A percentile compares a stretch with the other conserved stretches of the same genome.
Evolutionary conservation across 1,284 basidiomycete species (phyloP).

Genomic region (Trichosporon sp.): DNA sequence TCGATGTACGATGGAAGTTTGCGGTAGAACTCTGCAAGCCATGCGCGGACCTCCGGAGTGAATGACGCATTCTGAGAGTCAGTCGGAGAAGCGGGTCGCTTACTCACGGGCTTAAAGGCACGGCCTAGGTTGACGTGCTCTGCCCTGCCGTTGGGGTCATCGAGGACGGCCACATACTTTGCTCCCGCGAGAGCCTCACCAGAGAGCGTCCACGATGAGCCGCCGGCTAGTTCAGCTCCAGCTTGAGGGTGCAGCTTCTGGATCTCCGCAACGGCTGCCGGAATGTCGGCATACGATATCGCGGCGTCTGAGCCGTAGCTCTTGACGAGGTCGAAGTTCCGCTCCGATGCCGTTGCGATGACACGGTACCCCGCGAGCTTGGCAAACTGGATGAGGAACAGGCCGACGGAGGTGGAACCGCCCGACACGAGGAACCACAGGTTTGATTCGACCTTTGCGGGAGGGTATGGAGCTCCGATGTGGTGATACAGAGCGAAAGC

Average conservation of each 20-base stretch:
- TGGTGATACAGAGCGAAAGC: not conserved
- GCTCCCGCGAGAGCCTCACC: not conserved
- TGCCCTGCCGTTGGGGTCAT: not conserved
- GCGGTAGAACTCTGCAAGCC: not conserved
- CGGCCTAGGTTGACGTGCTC: not conserved
- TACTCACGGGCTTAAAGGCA: not conserved
- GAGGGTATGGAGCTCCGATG: not conserved
- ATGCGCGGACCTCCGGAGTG: not conserved
- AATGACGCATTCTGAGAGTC: not conserved
- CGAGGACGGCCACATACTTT: not conserved
- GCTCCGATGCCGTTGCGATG: conserved; percentile 48
- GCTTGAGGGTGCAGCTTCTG: conserved; percentile 7
- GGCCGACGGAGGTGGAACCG: conserved; percentile 49
- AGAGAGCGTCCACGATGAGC: not conserved
- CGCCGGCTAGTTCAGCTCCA: conserved; percentile 14
- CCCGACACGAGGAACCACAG: conserved; percentile 47
- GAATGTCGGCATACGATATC: conserved; percentile 33
- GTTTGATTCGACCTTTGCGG: not conserved
- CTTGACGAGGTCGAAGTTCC: conserved; percentile 48
- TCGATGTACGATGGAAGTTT: not conserved
- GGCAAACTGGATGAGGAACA: conserved; percentile 51
- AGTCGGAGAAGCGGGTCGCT: not conserved
- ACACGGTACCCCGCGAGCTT: conserved; percentile 49
- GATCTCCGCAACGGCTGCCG: conserved; percentile 8
- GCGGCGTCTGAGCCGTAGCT: conserved; percentile 49